Percentiles rank a stretch among this genome's conserved stretches.
Conservation (phyloP, 305 asterid species). For the Fraxinus paxiana region DNA sequence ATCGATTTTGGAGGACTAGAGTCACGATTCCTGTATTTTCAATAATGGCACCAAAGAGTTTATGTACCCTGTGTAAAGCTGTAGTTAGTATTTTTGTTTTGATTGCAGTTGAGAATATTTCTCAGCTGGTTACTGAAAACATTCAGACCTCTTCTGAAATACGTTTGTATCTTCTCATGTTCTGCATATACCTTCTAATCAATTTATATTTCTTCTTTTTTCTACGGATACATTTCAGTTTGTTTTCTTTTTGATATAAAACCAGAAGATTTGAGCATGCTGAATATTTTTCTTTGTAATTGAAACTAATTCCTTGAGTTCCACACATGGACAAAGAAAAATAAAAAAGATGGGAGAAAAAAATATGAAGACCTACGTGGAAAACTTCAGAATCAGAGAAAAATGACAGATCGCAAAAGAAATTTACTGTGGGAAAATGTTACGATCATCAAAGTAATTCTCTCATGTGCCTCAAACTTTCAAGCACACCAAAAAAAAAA, state of each 20-base stretch:
- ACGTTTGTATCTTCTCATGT: background rate
- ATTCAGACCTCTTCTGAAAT: background rate
- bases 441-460: background rate
- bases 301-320: background rate
- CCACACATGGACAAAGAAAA: background rate
- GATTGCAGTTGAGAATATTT: constrained; percentile 23
- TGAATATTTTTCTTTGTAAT: background rate
- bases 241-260: background rate
- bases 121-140: constrained; percentile 10
- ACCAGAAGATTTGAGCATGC: background rate
- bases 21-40: background rate
- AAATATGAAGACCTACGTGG: background rate
- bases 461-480: background rate
- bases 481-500: background rate
- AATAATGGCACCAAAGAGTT: background rate
- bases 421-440: background rate
- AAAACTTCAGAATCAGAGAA: background rate
- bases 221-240: background rate
- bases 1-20: background rate
- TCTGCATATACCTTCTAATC: background rate
- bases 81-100: constrained; percentile 18
- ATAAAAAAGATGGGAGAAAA: background rate
- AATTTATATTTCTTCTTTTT: background rate
- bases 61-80: constrained; percentile 19
- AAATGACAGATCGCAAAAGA: background rate